Evolutionary conservation across 2,329 filamentous ascomycete genomes (phyloP), one percentile per base, ranked within the genome.

Genomic region (Ceratocystiopsis sp.): DNA sequence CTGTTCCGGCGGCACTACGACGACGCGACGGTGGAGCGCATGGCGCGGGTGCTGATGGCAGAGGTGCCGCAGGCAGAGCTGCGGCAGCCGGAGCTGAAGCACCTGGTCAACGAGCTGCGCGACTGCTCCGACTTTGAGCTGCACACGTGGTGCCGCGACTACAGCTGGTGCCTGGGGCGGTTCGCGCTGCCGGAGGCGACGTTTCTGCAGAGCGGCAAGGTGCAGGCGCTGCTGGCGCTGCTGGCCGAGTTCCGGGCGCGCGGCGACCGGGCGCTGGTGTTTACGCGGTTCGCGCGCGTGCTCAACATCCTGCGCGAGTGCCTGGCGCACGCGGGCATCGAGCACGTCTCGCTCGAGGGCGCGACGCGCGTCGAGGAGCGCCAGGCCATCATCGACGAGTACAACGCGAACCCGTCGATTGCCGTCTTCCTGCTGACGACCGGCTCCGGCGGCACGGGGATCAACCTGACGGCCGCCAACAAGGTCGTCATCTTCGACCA

Each of bases 401-500:
- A 93, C 67, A 80, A 85, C 52, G 63, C 73, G 3, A 74, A 93
- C 54, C 62, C 70, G 1, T 68, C 71, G 2, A 93, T 96, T 42
- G 80, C 86, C 0, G 86, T 93, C 0, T 98, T 98, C 60, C 72
- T 98, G 50, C 73, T 98, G 7, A 91, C 84, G 1, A 98, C 91
- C 0, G 89, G 86, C 47, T 87, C 89, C 0, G 91, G 91, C 42
- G 91, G 91, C n/a, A 91, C 89, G 0, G 91, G 91, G 36, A 93
- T 98, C 64, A 98, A 98, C 60, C 64, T 98, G 43, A 91, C 89
- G 9, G 84, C 82, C 34, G 91, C 91, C 5, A 96, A 96, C 66
- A 96, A 95, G 62, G 89, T 98, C 52, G 76, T 98, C 60, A 91
- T 98, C 54, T 95, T 96, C 58, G 91, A 98, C 60, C 82, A 83